Conservation (phyloP, 768 basidiomycete genomes). For the Mycena maculata region DNA sequence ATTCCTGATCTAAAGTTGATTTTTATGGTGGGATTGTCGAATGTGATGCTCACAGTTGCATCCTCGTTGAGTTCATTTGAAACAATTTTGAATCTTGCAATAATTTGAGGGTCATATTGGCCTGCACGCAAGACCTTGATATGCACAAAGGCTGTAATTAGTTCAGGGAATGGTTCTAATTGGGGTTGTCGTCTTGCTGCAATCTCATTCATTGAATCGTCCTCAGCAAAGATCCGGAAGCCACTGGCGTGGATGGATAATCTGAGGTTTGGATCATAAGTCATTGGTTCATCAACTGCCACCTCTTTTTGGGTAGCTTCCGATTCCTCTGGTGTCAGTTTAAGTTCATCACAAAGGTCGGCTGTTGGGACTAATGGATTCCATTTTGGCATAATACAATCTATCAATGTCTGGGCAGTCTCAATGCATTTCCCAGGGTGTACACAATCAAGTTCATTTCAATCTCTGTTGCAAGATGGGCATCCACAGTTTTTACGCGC, state of each 20-base stretch:
- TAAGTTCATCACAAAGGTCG: not conserved
- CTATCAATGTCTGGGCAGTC: not conserved
- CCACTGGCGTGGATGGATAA: not conserved
- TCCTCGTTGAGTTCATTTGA: not conserved
- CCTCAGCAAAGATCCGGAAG: not conserved
- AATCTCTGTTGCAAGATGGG: conserved; percentile 5
- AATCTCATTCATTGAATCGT: conserved; percentile 8
- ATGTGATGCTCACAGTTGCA: not conserved
- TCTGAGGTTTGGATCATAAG: conserved; percentile 4
- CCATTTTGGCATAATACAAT: conserved; percentile 3
- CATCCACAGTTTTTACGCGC: conserved; percentile 13
- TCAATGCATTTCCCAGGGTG: conserved; percentile 9
- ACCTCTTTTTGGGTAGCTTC: not conserved
- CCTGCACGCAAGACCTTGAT: not conserved
- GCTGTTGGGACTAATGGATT: not conserved
- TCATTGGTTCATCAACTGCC: not conserved
- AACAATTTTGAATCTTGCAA: not conserved
- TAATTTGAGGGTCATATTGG: conserved; percentile 1
- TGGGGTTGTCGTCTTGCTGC: not conserved
- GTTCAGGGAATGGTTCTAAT: not conserved
- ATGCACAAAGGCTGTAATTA: conserved; percentile 1
- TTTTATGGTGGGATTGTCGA: not conserved
- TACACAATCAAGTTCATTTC: not conserved
- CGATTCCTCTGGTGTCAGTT: not conserved
- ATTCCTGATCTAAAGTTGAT: conserved; percentile 1